These are phyloP conservation scores for Exserohilum turcica DNA, from an alignment of 2,329 filamentous ascomycete species.

Conservation along the genomic window DNA sequence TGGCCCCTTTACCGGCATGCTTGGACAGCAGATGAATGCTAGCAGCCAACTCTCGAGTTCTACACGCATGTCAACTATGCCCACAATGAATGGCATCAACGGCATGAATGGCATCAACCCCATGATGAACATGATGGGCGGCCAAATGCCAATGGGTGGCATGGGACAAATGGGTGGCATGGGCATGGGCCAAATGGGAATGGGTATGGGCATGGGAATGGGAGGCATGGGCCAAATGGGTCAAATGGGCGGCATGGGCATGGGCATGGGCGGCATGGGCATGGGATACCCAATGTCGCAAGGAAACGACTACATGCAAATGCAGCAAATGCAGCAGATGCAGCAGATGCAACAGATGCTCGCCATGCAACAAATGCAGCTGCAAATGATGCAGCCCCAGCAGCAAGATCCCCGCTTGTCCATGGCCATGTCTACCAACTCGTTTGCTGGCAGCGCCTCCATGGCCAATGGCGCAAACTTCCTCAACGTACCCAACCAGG, in stretches of 20 bases:
- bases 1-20: conserved; percentile 44
- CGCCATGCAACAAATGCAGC: conserved; percentile 60
- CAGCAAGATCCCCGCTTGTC: conserved; percentile 33
- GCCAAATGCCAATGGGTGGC: conserved; percentile 34
- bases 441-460: conserved; percentile 27
- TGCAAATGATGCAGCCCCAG: conserved; percentile 57
- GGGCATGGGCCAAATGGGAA: conserved; percentile 37
- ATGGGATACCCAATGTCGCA: conserved; percentile 69
- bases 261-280: conserved; percentile 39
- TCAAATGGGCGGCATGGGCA: conserved; percentile 40
- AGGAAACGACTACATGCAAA: conserved; percentile 77
- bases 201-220: conserved; percentile 38
- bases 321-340: conserved; percentile 79
- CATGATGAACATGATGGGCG: conserved; percentile 37
- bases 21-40: conserved; percentile 42
- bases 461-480: conserved; percentile 31
- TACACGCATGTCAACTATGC: conserved; percentile 37
- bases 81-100: conserved; percentile 35
- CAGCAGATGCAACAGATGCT: conserved; percentile 50
- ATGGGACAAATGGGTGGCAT: conserved; percentile 40
- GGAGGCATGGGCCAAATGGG: conserved; percentile 38
- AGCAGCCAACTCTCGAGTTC: conserved; percentile 26
- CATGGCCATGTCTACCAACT: conserved; percentile 29
- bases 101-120: conserved; percentile 20
- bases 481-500: conserved; percentile 38